Percentiles rank a stretch among this genome's conserved stretches.
phyloP scores from a whole-genome alignment of 2,329 filamentous ascomycete species.

The Lasiodiplodia citricola region DNA sequence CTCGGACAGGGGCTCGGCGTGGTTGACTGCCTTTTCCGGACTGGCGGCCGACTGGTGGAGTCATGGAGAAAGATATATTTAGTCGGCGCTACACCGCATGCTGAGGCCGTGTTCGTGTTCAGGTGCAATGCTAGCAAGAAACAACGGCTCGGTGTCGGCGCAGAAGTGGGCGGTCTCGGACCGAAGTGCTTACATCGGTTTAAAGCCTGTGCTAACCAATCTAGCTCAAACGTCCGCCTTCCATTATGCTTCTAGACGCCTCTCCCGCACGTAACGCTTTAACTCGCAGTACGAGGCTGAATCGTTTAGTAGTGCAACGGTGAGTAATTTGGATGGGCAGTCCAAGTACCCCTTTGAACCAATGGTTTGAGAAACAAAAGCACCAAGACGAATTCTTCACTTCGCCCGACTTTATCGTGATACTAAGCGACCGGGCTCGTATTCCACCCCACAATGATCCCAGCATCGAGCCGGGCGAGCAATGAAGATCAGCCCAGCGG shows the following conservation, averaged over 20 bases:
- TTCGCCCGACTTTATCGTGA: neutral
- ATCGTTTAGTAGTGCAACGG: neutral
- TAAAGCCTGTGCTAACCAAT: neutral
- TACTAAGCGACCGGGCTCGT: neutral
- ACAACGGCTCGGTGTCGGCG: neutral
- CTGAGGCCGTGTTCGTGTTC: neutral
- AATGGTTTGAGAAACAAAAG: no score
- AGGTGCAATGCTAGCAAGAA: neutral
- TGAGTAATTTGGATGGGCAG: neutral
- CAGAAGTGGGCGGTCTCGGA: neutral
- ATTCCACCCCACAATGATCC: slow-evolving; percentile 1
- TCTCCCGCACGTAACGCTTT: neutral
- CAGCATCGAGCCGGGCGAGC: neutral
- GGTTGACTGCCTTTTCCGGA: neutral
- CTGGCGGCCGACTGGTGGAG: slow-evolving; percentile 2
- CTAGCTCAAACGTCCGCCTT: slow-evolving; percentile 7
- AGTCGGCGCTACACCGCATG: neutral
- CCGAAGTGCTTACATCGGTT: slow-evolving; percentile 2
- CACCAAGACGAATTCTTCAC: neutral
- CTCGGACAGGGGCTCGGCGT: neutral
- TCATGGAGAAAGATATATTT: neutral
- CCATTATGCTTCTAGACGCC: neutral
- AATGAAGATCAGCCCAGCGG: neutral
- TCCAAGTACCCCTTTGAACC: neutral
- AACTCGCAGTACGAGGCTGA: neutral